Evolutionary conservation across 495 filamentous ascomycete species (phyloP), one percentile per base, ranked within the genome.

Genomic region (Xylaria sp.): DNA sequence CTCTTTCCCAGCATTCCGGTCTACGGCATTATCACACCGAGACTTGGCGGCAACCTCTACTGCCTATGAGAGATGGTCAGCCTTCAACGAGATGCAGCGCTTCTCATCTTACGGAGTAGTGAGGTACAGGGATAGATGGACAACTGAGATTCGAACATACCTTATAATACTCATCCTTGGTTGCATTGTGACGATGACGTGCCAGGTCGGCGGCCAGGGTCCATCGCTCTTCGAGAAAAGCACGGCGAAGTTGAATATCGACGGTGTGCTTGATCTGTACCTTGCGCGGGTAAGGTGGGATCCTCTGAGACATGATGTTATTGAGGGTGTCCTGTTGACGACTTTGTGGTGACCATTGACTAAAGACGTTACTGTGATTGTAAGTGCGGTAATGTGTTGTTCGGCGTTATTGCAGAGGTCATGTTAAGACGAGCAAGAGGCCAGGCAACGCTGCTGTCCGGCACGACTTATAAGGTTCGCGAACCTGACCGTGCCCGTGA

Each of bases 141-240:
- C n/a, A n/a, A n/a, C n/a, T n/a, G n/a, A n/a, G n/a, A n/a, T n/a
- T n/a, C n/a, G n/a, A n/a, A 73, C 77, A 67, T 71, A 85, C 83
- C 76, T 83, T 77, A 59, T 82, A 86, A 61, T 85, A 85, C 0
- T 79, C 74, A 44, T 86, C 84, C 15, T 85, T 84, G n/a, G 80
- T 75, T 1, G 73, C 61, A 62, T 78, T 81, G 46, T 77, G 74
- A n/a, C 82, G 77, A 55, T 82, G 81, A 43, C 81, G 78, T 0
- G 84, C 84, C 9, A 85, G 73, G 37, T 79, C 81, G 8, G 82
- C 74, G 48, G 80, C 80, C 1, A 73, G 65, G n/a, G 57, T 59
- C 83, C 84, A 86, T 72, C 83, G 83, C 46, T 80, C 74, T 26
- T 84, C 82, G 29, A 70, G 73, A 50, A 82, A 86, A 31, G 81